These are phyloP conservation scores for Aspergillus affinis DNA, from an alignment of 495 filamentous ascomycete species.

Conservation along the genomic window DNA sequence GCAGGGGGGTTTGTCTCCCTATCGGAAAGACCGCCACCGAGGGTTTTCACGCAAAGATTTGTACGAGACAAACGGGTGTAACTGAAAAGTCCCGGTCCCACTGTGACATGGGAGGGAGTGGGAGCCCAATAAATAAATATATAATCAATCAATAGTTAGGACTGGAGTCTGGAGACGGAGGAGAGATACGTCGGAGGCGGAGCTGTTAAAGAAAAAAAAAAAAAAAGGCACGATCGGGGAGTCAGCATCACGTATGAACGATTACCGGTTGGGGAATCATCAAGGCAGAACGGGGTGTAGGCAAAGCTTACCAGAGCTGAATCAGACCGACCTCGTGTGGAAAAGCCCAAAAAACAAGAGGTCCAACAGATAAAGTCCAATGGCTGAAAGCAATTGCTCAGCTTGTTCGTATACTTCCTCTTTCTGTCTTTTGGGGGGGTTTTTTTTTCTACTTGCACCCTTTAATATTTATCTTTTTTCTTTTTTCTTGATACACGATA, in stretches of 20 bases:
- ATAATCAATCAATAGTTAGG: neutral
- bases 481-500: too few relatives aligned
- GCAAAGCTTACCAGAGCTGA: neutral
- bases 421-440: too few relatives aligned
- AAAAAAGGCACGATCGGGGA: neutral
- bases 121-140: neutral
- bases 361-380: neutral
- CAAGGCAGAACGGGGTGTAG: too few relatives aligned
- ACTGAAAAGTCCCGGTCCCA: neutral
- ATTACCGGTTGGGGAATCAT: too few relatives aligned
- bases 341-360: neutral
- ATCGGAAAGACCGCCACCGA: constrained; percentile 23
- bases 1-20: constrained; percentile 30
- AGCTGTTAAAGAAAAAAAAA: neutral
- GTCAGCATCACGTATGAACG: neutral
- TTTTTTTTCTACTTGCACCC: too few relatives aligned
- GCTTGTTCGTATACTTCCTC: neutral
- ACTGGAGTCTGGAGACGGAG: neutral
- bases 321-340: neutral
- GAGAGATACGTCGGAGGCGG: neutral
- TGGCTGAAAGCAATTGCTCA: neutral
- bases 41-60: neutral
- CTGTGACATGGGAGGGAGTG: neutral
- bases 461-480: too few relatives aligned
- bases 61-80: neutral